Percentiles rank a stretch among this genome's conserved stretches.
Conservation (phyloP, 1,139 yeast species). For the Candida albicans region DNA sequence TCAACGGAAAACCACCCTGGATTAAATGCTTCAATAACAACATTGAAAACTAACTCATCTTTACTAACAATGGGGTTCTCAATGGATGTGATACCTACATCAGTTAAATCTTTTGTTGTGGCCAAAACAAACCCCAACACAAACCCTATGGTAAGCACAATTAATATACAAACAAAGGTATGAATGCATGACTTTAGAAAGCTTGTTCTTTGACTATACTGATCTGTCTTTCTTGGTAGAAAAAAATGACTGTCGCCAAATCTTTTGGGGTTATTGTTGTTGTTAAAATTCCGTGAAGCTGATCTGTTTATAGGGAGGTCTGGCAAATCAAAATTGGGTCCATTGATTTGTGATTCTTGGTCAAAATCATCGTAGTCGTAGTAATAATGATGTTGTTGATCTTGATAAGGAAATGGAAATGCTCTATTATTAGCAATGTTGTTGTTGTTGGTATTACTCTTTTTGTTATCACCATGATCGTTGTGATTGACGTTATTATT, state of each 20-base stretch:
- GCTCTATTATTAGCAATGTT: slow-evolving; percentile 14
- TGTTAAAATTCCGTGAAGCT: slow-evolving; percentile 9
- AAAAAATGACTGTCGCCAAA: slow-evolving; percentile 25
- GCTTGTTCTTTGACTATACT: slow-evolving; percentile 3
- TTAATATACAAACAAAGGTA: slow-evolving; percentile 52
- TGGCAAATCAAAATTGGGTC: slow-evolving; percentile 19
- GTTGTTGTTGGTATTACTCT: slow-evolving; percentile 18
- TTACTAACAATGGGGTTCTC: slow-evolving; percentile 76
- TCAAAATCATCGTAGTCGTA: slow-evolving; percentile 46
- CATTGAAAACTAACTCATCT: slow-evolving; percentile 81
- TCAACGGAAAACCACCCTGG: slow-evolving; percentile 80
- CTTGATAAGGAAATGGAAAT: slow-evolving; percentile 61
- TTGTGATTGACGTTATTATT: too few species aligned
- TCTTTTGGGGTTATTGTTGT: slow-evolving; percentile 9
- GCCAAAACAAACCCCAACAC: slow-evolving; percentile 83
- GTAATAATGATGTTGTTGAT: slow-evolving; percentile 30
- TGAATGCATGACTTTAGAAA: slow-evolving; percentile 55
- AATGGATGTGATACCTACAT: slow-evolving; percentile 59
- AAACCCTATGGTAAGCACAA: slow-evolving; percentile 69
- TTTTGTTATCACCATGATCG: slow-evolving; percentile 15
- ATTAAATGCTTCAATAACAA: slow-evolving; percentile 76
- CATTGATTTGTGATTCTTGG: slow-evolving; percentile 30
- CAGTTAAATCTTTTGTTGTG: slow-evolving; percentile 78
- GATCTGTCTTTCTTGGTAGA: slow-evolving; percentile 30
- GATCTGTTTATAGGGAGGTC: slow-evolving; percentile 13